A percentile compares a stretch with the other conserved stretches of the same genome.
phyloP scores from a whole-genome alignment of 2,329 filamentous ascomycete genomes.

The Pezicula carpinea region DNA sequence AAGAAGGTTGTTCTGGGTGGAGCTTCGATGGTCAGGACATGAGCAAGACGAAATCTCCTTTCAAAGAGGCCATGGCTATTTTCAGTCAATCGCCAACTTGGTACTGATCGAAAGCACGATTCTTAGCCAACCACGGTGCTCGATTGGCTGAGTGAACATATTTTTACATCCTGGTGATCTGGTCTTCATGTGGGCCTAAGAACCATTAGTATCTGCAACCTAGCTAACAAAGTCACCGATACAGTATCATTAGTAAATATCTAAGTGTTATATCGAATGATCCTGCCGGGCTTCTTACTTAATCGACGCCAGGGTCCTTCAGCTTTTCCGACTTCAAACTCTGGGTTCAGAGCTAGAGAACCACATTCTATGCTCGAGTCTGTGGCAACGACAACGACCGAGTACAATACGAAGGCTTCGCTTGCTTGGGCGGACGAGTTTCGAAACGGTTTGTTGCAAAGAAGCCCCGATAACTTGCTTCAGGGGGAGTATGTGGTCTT shows the following conservation, averaged over 20 bases:
- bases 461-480: constrained; percentile 22
- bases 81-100: no score
- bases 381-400: constrained; percentile 18
- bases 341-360: constrained; percentile 27
- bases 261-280: constrained; percentile 20
- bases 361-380: constrained; percentile 35
- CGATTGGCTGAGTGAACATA: constrained; percentile 13
- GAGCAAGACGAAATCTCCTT: no score
- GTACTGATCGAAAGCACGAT: constrained; percentile 14
- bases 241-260: constrained; percentile 3
- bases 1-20: no score
- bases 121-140: constrained; percentile 14
- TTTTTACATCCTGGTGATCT: neutral
- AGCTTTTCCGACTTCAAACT: constrained; percentile 14
- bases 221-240: constrained; percentile 5
- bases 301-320: constrained; percentile 26
- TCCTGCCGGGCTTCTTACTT: constrained; percentile 24
- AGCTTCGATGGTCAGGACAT: no score
- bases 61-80: no score
- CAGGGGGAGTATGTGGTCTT: constrained; percentile 30
- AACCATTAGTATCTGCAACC: constrained; percentile 8
- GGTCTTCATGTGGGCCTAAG: constrained; percentile 5
- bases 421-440: constrained; percentile 20
- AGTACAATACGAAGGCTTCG: constrained; percentile 19
- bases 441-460: constrained; percentile 17